These are phyloP conservation scores for Aspergillus felis DNA, from an alignment of 2,329 filamentous ascomycete species.

Conservation along the genomic window DNA sequence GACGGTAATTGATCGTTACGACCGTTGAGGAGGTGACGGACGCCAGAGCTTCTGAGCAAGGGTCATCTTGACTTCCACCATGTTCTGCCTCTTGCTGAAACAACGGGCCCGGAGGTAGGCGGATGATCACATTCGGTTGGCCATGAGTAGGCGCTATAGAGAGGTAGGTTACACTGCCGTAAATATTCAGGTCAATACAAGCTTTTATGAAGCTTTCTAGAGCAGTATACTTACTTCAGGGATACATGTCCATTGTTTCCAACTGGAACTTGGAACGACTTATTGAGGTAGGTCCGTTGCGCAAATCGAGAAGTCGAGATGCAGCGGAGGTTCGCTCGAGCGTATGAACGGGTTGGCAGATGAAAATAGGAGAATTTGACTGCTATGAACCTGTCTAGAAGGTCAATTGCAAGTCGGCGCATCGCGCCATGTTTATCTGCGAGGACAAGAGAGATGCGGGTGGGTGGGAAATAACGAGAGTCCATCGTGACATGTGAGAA, in stretches of 20 bases:
- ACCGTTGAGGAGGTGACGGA: slow-evolving; percentile 30
- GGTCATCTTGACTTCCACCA: not conserved
- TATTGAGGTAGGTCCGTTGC: not conserved
- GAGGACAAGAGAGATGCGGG: not conserved
- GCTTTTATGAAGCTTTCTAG: not conserved
- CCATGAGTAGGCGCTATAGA: not conserved
- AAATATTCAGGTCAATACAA: not conserved
- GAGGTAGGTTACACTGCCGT: slow-evolving; percentile 20
- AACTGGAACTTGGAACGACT: slow-evolving; percentile 17
- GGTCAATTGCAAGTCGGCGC: slow-evolving; percentile 9
- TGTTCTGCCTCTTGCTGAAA: slow-evolving; percentile 9
- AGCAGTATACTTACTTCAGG: slow-evolving; percentile 19
- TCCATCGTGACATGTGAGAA: not conserved
- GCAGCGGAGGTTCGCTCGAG: not conserved
- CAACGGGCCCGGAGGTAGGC: slow-evolving; percentile 36
- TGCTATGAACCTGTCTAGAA: not conserved
- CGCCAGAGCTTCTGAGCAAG: slow-evolving; percentile 21
- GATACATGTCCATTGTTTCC: slow-evolving; percentile 27
- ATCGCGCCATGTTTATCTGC: slow-evolving; percentile 17
- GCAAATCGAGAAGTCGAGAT: not conserved
- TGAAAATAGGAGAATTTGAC: not conserved
- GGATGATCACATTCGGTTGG: slow-evolving; percentile 31
- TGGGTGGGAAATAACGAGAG: not conserved
- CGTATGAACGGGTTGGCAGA: not conserved
- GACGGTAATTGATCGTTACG: slow-evolving; percentile 41